phyloP scores from a whole-genome alignment of 192 early-diverging fungal species.

The Endogone sp. region DNA sequence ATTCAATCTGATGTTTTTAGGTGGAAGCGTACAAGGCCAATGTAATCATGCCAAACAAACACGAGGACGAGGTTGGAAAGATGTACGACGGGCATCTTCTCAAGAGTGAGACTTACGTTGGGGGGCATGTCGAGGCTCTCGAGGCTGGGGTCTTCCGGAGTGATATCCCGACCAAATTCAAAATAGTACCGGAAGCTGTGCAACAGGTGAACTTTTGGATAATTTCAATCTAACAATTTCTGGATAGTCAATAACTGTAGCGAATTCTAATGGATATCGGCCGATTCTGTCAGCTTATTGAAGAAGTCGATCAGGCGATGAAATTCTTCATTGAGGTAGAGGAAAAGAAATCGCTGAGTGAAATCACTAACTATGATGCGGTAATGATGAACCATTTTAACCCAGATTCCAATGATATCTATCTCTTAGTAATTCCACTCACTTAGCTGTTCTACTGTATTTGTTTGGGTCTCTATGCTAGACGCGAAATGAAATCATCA shows the following conservation, averaged over 20 bases:
- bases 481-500: slow-evolving; percentile 50
- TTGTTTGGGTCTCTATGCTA: neutral
- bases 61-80: slow-evolving; percentile 71
- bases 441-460: neutral
- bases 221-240: slow-evolving; percentile 3
- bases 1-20: too few species aligned
- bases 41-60: slow-evolving; percentile 98
- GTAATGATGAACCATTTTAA: slow-evolving; percentile 38
- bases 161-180: slow-evolving; percentile 87
- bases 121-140: slow-evolving; percentile 98
- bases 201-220: slow-evolving; percentile 53
- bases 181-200: slow-evolving; percentile 68
- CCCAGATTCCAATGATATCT: too few species aligned
- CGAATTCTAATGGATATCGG: neutral
- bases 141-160: slow-evolving; percentile 96
- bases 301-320: slow-evolving; percentile 87
- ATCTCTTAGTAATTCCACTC: slow-evolving; percentile 8
- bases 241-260: neutral
- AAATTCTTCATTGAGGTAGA: slow-evolving; percentile 87
- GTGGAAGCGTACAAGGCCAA: slow-evolving; percentile 84
- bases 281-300: slow-evolving; percentile 60
- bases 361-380: slow-evolving; percentile 89
- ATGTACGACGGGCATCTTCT: slow-evolving; percentile 87
- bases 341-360: slow-evolving; percentile 66
- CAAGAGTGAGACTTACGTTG: slow-evolving; percentile 96